phyloP scores from a whole-genome alignment of 179 eudicot species.

The Spergularia azorica region DNA sequence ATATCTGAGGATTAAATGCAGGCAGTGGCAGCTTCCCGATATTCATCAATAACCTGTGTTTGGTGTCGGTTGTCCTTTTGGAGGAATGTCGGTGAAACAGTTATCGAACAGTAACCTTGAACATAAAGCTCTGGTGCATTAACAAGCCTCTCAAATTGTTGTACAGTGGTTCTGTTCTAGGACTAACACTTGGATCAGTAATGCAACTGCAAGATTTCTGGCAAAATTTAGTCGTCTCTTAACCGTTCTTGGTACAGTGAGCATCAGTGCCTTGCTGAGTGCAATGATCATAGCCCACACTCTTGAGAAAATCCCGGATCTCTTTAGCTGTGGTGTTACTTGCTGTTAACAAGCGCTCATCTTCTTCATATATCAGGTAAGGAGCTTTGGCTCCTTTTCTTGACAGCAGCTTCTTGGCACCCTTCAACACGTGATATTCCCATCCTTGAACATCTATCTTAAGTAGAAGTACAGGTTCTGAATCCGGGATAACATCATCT shows the following conservation, averaged over 20 bases:
- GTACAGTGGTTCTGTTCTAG: conserved; percentile 6
- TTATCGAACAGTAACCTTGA: not conserved
- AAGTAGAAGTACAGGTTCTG: conserved; percentile 68
- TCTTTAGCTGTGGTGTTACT: conserved; percentile 88
- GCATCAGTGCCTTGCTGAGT: conserved; percentile 89
- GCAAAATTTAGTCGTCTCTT: conserved; percentile 18
- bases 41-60: not conserved
- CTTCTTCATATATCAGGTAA: conserved; percentile 90
- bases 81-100: not conserved
- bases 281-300: conserved; percentile 74
- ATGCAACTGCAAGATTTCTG: conserved; percentile 11
- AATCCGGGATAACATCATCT: conserved; percentile 59
- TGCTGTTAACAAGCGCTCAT: conserved; percentile 83
- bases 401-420: conserved; percentile 77
- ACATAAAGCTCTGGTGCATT: not conserved
- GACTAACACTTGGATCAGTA: not conserved
- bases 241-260: conserved; percentile 70
- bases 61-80: not conserved
- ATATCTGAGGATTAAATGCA: not conserved
- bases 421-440: conserved; percentile 92
- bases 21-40: not conserved
- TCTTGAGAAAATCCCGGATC: conserved; percentile 68
- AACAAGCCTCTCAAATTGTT: not conserved
- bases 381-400: conserved; percentile 86
- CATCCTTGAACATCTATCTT: conserved; percentile 99